Percentiles rank a stretch among this genome's conserved stretches.
Evolutionary conservation across 2,329 filamentous ascomycete genomes (phyloP).

Genomic region (Alternaria ethzedia): DNA sequence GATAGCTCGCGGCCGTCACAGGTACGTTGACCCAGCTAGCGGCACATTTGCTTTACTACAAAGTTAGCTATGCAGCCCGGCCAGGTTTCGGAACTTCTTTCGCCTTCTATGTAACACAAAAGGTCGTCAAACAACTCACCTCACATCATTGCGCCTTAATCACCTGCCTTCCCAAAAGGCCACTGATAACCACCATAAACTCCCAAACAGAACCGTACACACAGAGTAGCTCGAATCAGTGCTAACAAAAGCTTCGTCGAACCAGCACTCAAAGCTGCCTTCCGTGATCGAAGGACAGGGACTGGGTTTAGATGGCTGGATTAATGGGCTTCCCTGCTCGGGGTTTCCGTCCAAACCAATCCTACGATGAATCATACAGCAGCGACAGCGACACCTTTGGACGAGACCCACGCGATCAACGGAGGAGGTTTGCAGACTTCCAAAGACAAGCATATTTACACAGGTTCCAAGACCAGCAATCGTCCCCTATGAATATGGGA

Average conservation of each 20-base stretch:
- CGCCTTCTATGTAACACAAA: not conserved
- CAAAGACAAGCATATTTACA: slow-evolving; percentile 1
- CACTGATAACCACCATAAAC: not conserved
- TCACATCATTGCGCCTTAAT: not conserved
- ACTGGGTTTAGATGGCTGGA: not conserved
- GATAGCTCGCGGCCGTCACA: not conserved
- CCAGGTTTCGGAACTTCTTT: not conserved
- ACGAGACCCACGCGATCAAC: not conserved
- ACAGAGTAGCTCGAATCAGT: not conserved
- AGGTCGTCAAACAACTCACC: not conserved
- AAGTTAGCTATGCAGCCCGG: not conserved
- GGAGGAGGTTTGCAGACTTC: not conserved
- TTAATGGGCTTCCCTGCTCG: not conserved
- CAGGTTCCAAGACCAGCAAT: not conserved
- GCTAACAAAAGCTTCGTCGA: not conserved
- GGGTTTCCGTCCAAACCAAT: not conserved
- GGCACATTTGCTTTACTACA: not conserved
- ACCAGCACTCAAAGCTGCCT: not conserved
- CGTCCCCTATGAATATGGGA: not conserved
- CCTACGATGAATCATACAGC: not conserved
- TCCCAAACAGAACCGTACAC: not conserved
- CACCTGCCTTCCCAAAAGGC: not conserved
- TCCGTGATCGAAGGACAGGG: not conserved
- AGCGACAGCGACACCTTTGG: not conserved
- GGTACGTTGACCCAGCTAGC: not conserved